Evolutionary conservation across 1,139 yeast species (phyloP), one percentile per base, ranked within the genome.

Genomic region (Suhomyces choctaworum): DNA sequence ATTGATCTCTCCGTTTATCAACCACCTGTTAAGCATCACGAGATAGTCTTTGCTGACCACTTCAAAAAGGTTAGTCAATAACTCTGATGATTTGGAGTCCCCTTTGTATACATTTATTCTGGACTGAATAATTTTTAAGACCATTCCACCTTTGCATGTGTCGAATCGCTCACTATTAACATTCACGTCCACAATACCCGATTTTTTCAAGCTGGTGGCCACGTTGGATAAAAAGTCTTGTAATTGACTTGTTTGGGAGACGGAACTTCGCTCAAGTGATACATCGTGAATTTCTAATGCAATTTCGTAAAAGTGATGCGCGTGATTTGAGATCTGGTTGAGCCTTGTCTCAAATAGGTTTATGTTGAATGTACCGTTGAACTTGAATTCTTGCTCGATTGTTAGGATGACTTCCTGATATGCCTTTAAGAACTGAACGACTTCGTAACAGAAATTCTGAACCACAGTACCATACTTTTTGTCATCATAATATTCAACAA

Each of bases 11-110:
- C 99, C 99, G 36, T 73, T 67, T 10, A 74, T 71, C 15, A 92
- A 66, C 98, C 98, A 94, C 19, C 66, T 58, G 46, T 84, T 82
- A 13, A 94, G 66, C 80, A 86, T 84, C 2, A 48, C 49, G 16
- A 88, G 67, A 52, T 88, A 92, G 26, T 80, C 81, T 20, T 49
- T 55, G 27, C 95, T 80, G 1, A 89, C 76, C 10, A 69, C 69
- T 29, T 75, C 74, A 40, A 85, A 75, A 4, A 92, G 50, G 4
- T 54, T 50, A 2, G 63, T 55, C 23, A 87, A 61, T 43, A 87
- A 79, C 4, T 63, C 57, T 11, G 66, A 64, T 1, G 88, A 77
- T 1, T 60, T 61, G 0, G 73, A 60, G 52, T 89, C 95, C 1
- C 97, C 97, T 36, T 78, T 74, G 47, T 71, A 75, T 4, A 68